A percentile compares a stretch with the other conserved stretches of the same genome.
Evolutionary conservation across 352 stramenopile species (phyloP).

Genomic region (Phytophthora pinifolia): DNA sequence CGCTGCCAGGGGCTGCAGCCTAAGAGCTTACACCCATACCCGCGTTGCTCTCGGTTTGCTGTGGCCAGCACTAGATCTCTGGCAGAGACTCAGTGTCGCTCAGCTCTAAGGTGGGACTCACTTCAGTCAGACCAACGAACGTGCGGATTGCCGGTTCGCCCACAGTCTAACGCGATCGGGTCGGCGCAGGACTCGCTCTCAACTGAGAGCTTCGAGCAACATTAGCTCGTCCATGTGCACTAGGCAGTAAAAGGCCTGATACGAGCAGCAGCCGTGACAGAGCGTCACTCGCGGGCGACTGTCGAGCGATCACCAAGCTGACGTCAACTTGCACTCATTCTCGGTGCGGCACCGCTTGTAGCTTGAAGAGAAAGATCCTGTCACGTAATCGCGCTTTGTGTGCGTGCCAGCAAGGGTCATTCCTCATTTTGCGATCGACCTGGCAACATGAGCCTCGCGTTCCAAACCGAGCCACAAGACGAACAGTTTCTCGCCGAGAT

Average conservation of each 20-base stretch:
- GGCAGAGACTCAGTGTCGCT: too few species aligned
- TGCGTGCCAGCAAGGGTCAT: slow-evolving; percentile 2
- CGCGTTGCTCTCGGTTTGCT: neutral
- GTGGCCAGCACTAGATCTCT: too few species aligned
- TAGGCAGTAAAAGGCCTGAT: too few species aligned
- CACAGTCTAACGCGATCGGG: neutral
- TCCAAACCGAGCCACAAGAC: slow-evolving; percentile 1
- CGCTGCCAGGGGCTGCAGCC: too few species aligned
- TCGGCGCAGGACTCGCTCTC: too few species aligned
- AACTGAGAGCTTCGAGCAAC: too few species aligned
- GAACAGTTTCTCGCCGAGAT: slow-evolving; percentile 25
- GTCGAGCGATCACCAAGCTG: slow-evolving; percentile 5
- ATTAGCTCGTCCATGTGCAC: too few species aligned
- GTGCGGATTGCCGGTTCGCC: too few species aligned
- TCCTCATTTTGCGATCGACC: slow-evolving; percentile 8
- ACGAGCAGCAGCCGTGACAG: neutral
- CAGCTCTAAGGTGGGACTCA: too few species aligned
- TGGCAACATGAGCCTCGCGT: slow-evolving; percentile 7
- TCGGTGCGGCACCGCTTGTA: neutral
- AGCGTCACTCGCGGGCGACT: slow-evolving; percentile 6
- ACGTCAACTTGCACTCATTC: slow-evolving; percentile 22
- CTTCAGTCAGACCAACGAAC: too few species aligned
- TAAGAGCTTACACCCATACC: too few species aligned
- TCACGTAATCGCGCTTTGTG: slow-evolving; percentile 3
- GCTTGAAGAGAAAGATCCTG: neutral